Percentiles rank a stretch among this genome's conserved stretches.
phyloP scores from a whole-genome alignment of 768 basidiomycete species.

The Holtermanniella nyarrowii region DNA sequence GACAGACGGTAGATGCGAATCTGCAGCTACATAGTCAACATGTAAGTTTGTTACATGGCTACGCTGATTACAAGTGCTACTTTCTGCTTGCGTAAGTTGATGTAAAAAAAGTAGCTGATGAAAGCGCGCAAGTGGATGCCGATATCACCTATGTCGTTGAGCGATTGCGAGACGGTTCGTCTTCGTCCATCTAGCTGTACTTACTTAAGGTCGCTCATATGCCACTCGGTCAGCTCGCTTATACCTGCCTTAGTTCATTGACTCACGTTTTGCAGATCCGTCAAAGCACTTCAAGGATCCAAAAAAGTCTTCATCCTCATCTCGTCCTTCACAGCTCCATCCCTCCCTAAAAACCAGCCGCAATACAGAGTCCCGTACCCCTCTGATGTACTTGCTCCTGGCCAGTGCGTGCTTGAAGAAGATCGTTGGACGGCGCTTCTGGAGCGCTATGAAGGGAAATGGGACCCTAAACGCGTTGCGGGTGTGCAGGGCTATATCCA shows the following conservation, averaged over 20 bases:
- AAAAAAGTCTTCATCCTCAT: conserved; percentile 33
- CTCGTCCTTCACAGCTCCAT: conserved; percentile 31
- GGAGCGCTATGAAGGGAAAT: conserved; percentile 6
- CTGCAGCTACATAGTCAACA: conserved; percentile 34
- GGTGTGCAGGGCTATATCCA: conserved; percentile 28
- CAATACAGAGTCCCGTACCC: conserved; percentile 17
- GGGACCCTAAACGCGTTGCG: conserved; percentile 8
- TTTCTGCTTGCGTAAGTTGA: conserved; percentile 27
- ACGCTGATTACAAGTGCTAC: conserved; percentile 19
- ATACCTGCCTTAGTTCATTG: neutral
- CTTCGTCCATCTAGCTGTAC: conserved; percentile 1
- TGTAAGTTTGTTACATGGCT: conserved; percentile 3
- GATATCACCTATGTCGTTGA: conserved; percentile 34
- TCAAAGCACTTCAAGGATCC: conserved; percentile 35
- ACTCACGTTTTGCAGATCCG: conserved; percentile 8
- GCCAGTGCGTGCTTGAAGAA: conserved; percentile 34
- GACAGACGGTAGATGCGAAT: conserved; percentile 15
- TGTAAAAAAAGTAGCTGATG: neutral
- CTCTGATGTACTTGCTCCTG: conserved; percentile 19
- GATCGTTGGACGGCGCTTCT: conserved; percentile 27
- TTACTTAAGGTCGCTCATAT: conserved; percentile 6
- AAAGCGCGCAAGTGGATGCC: conserved; percentile 9
- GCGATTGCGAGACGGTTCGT: conserved; percentile 32
- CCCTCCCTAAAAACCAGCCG: conserved; percentile 2
- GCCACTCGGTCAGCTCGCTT: conserved; percentile 6